These are phyloP conservation scores for Fraxinus quadrangulata DNA, from an alignment of 257 asterid species.

Conservation along the genomic window DNA sequence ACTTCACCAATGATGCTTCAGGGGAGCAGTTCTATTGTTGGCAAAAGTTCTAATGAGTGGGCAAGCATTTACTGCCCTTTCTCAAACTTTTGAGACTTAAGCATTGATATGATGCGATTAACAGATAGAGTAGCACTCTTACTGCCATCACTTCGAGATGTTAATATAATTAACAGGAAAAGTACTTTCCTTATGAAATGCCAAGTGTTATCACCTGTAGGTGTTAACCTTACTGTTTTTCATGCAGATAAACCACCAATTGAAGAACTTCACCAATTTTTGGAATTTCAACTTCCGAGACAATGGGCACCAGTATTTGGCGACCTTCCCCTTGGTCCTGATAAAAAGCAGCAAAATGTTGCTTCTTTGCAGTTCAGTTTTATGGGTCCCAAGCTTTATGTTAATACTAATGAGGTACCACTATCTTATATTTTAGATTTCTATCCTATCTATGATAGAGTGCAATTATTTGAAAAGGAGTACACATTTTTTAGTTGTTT, in stretches of 20 bases:
- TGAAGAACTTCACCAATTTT: conserved; percentile 70
- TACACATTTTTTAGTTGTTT: background rate
- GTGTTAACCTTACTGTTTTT: conserved; percentile 14
- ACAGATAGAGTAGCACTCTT: conserved; percentile 7
- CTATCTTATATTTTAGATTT: conserved; percentile 2
- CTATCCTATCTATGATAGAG: background rate
- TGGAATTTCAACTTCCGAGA: conserved; percentile 81
- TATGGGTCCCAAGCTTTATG: conserved; percentile 83
- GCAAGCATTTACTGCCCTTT: background rate
- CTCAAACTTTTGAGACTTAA: conserved; percentile 9
- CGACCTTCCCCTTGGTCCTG: conserved; percentile 75
- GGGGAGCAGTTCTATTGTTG: conserved; percentile 2
- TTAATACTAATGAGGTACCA: conserved; percentile 61
- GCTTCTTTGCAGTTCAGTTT: conserved; percentile 79
- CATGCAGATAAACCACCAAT: conserved; percentile 77
- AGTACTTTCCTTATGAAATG: conserved; percentile 18
- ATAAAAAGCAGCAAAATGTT: conserved; percentile 61
- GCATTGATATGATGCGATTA: background rate
- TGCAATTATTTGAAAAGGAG: background rate
- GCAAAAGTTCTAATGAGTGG: background rate
- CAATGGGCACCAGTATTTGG: conserved; percentile 87
- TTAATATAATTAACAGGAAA: conserved; percentile 8
- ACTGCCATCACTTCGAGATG: background rate
- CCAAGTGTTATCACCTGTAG: background rate
- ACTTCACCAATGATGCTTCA: background rate